Conservation (phyloP, 2,329 filamentous ascomycete species). For the Scedosporium aurantiacum region DNA sequence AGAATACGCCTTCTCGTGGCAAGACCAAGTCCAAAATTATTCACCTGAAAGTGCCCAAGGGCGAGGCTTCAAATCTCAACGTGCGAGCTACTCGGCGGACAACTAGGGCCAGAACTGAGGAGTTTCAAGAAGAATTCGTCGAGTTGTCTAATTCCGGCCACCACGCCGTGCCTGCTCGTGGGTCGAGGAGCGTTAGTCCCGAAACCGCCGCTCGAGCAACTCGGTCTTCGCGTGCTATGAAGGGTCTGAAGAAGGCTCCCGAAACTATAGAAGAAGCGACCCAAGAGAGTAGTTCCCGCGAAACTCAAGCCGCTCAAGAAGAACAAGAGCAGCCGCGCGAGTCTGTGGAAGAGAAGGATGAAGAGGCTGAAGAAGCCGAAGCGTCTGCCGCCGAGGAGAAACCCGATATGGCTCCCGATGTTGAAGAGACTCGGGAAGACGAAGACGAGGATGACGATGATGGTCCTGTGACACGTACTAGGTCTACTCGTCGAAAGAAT, state of each 20-base stretch:
- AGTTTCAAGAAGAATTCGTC: slow-evolving; percentile 42
- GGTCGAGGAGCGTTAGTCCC: slow-evolving; percentile 45
- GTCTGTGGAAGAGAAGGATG: slow-evolving; percentile 18
- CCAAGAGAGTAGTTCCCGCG: slow-evolving; percentile 36
- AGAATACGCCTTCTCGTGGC: slow-evolving; percentile 16
- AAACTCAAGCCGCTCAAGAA: slow-evolving; percentile 26
- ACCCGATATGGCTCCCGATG: slow-evolving; percentile 13
- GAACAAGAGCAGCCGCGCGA: slow-evolving; percentile 21
- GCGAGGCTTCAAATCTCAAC: slow-evolving; percentile 10
- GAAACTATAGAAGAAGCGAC: slow-evolving; percentile 41
- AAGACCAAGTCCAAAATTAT: slow-evolving; percentile 24
- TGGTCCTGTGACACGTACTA: slow-evolving; percentile 35
- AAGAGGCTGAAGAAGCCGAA: slow-evolving; percentile 16
- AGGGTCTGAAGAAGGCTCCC: slow-evolving; percentile 37
- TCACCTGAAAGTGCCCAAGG: slow-evolving; percentile 30
- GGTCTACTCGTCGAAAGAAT: slow-evolving; percentile 24
- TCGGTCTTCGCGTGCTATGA: slow-evolving; percentile 37
- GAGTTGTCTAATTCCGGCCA: slow-evolving; percentile 52
- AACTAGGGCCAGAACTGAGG: slow-evolving; percentile 44
- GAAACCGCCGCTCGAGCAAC: slow-evolving; percentile 33
- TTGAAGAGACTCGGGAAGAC: slow-evolving; percentile 13
- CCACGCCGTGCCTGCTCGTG: slow-evolving; percentile 37
- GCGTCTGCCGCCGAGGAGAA: slow-evolving; percentile 9
- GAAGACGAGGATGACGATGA: slow-evolving; percentile 39
- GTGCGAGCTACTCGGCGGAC: slow-evolving; percentile 27